Base-by-base conservation (phyloP, 1,284 basidiomycete genomes). In the Schizophyllum amplum region DNA sequence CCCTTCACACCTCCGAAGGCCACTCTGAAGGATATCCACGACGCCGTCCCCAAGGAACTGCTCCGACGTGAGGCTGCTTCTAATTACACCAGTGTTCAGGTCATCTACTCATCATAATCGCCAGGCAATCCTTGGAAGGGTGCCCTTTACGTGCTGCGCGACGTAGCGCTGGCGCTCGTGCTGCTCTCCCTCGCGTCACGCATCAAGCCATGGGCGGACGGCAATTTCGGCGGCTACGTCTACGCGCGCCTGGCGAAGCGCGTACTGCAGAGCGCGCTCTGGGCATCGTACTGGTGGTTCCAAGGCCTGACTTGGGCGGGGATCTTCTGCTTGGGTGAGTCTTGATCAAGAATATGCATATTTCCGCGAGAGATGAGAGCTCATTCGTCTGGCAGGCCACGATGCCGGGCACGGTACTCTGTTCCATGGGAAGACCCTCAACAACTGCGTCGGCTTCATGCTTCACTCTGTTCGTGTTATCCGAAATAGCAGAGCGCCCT, bases 281-380 rank as follows among this genome's bases (percentile, higher is more conserved):
- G 77, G 77, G 23, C 71, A 15, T 59, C 67, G 5, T 79, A 79
- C 58, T 79, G 78, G 78, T 73, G 72, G 60, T 77, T 74, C 70
- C 77, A 79, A 63, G 75, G 78, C 15, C 67, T 81, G 22, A 67
- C 71, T 5, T 76, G 79, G 60, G 75, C 74, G 7, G 76, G 77
- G 24, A 72, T 80, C 51, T 81, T 78, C 69, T 75, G 74, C 61
- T 67, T 81, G 53, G 77, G 78, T 77, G 62, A 54, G 74, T 65
- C 48, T 21, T 20, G 11, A 22, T 50, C 21, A n/a, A n/a, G 21
- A 9, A 50, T 24, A 20, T 21, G 24, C 11, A n/a, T 11, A 21
- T 21, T 9, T 20, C 15, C 5, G 13, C 48, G 33, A 50, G 20
- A 22, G 11, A 50, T 50, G n/a, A n/a, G n/a, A n/a, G n/a, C n/a